Conservation (phyloP, 345 rosid species). For the Isatis tinctoria region DNA sequence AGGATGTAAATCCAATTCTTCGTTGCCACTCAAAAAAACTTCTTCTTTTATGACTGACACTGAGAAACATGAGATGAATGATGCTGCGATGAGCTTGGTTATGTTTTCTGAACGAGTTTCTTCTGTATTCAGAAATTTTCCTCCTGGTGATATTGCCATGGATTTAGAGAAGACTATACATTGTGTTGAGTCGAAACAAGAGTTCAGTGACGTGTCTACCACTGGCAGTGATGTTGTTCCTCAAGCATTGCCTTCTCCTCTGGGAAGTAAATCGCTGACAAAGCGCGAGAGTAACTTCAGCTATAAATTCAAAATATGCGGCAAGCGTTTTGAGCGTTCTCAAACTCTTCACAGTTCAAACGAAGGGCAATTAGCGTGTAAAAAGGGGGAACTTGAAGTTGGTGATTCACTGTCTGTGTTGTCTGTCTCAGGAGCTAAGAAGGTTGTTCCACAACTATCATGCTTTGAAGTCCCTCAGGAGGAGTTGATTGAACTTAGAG, state of each 20-base stretch:
- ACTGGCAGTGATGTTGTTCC: conserved; percentile 3
- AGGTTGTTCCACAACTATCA: conserved; percentile 3
- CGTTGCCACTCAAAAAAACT: not conserved
- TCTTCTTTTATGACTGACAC: conserved; percentile 9
- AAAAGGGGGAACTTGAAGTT: not conserved
- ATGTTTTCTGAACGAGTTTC: conserved; percentile 12
- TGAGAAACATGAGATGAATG: conserved; percentile 13
- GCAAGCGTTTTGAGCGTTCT: conserved; percentile 8
- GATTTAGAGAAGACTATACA: not conserved
- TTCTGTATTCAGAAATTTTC: not conserved
- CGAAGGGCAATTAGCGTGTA: not conserved
- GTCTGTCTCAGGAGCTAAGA: not conserved
- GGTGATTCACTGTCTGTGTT: not conserved
- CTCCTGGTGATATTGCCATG: not conserved
- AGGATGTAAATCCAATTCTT: not conserved
- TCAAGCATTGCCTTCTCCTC: not conserved
- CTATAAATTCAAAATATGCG: not conserved
- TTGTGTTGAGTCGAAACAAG: conserved; percentile 3
- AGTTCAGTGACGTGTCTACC: not conserved
- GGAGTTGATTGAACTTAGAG: not conserved
- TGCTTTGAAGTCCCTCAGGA: not conserved
- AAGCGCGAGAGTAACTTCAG: not conserved
- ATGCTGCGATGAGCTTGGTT: conserved; percentile 24
- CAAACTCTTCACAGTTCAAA: not conserved
- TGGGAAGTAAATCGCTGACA: not conserved